Evolutionary conservation across 2,329 filamentous ascomycete species (phyloP).

Genomic region (Fusarium sp.): DNA sequence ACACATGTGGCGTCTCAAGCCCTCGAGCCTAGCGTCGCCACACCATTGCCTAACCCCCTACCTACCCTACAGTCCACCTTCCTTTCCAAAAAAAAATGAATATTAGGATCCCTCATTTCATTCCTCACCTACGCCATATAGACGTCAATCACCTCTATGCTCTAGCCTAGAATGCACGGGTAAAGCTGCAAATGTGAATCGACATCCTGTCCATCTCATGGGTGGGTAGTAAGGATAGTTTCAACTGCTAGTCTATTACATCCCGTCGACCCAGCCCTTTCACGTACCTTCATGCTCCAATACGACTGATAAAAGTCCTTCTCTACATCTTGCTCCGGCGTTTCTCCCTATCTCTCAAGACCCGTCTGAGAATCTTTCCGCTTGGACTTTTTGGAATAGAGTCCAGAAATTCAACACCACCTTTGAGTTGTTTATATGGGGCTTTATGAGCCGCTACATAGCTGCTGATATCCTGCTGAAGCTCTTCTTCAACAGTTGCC

Average conservation of each 20-base stretch:
- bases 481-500: background rate
- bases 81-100: no score
- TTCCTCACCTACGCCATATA: no score
- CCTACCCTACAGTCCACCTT: no score
- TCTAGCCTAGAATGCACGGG: no score
- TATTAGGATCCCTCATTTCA: no score
- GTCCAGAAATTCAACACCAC: conserved; percentile 71
- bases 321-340: background rate
- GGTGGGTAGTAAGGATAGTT: background rate
- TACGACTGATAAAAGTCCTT: background rate
- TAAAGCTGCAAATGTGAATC: no score
- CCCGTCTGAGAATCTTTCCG: conserved; percentile 64
- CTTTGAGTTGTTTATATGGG: conserved; percentile 72
- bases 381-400: conserved; percentile 78
- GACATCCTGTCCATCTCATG: no score
- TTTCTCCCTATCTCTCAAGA: background rate
- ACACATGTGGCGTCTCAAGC: no score
- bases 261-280: background rate
- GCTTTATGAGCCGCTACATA: background rate
- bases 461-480: background rate
- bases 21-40: no score
- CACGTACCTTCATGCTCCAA: background rate
- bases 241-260: background rate
- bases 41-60: no score
- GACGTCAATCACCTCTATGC: no score